Conservation (phyloP, 768 basidiomycete genomes). For the Phylloporus sp. region DNA sequence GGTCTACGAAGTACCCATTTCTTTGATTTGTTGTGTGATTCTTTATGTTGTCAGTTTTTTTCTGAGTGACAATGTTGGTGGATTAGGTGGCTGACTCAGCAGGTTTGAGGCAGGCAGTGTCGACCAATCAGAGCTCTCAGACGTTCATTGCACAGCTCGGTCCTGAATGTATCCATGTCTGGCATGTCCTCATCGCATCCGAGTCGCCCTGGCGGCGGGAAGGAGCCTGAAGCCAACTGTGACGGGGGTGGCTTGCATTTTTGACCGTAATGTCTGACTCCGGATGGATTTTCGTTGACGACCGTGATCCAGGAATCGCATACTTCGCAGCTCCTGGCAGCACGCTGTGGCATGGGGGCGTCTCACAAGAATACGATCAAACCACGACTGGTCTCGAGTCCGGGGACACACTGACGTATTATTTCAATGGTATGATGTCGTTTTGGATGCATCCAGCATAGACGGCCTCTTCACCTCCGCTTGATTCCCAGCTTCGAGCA, state of each 20-base stretch:
- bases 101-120: no score
- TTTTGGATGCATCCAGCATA: not conserved
- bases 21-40: no score
- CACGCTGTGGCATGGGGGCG: not conserved
- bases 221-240: no score
- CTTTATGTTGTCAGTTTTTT: no score
- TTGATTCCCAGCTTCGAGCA: slow-evolving; percentile 4
- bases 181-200: no score
- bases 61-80: no score
- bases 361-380: not conserved
- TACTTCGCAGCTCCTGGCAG: not conserved
- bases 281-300: not conserved
- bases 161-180: no score
- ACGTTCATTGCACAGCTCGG: no score
- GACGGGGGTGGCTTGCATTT: not conserved
- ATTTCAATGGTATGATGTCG: slow-evolving; percentile 1
- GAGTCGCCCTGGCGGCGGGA: no score
- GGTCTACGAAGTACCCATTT: not conserved
- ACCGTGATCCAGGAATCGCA: slow-evolving; percentile 1
- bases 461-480: not conserved
- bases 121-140: no score
- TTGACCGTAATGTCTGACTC: not conserved
- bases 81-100: no score
- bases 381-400: not conserved
- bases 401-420: not conserved